Percentiles rank a stretch among this genome's conserved stretches.
Conservation (phyloP, 2,329 filamentous ascomycete genomes). For the Pseudocercospora fuligena region DNA sequence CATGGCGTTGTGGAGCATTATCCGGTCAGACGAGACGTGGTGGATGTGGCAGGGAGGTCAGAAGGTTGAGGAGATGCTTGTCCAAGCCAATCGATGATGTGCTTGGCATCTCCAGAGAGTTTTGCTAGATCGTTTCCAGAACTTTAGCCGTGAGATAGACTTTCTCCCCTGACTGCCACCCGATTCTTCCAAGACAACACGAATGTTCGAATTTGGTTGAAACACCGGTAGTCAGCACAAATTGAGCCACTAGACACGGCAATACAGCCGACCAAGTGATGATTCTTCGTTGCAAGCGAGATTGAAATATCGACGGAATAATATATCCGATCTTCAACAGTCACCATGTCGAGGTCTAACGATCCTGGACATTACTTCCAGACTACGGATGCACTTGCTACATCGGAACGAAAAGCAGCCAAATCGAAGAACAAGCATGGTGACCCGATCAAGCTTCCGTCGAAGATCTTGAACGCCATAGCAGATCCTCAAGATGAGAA, state of each 20-base stretch:
- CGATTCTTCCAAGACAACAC: not conserved
- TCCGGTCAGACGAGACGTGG: not conserved
- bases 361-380: conserved; percentile 89
- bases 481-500: conserved; percentile 66
- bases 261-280: not conserved
- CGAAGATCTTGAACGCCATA: conserved; percentile 80
- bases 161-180: not conserved
- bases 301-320: not conserved
- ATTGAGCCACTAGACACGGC: not conserved
- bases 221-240: not conserved
- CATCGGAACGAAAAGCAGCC: conserved; percentile 67
- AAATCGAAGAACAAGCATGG: conserved; percentile 84
- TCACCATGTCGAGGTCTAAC: conserved; percentile 67
- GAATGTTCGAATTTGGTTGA: not conserved
- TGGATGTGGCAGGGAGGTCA: not conserved
- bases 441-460: conserved; percentile 76
- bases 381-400: conserved; percentile 66
- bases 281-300: not conserved
- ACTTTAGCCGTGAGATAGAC: not conserved
- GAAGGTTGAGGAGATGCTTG: not conserved
- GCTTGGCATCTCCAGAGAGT: not conserved
- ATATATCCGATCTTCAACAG: not conserved
- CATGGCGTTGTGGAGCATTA: not conserved
- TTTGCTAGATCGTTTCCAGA: conserved; percentile 5
- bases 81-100: not conserved